phyloP scores from a whole-genome alignment of 2,329 filamentous ascomycete genomes.

The Trichoderma harzianum region DNA sequence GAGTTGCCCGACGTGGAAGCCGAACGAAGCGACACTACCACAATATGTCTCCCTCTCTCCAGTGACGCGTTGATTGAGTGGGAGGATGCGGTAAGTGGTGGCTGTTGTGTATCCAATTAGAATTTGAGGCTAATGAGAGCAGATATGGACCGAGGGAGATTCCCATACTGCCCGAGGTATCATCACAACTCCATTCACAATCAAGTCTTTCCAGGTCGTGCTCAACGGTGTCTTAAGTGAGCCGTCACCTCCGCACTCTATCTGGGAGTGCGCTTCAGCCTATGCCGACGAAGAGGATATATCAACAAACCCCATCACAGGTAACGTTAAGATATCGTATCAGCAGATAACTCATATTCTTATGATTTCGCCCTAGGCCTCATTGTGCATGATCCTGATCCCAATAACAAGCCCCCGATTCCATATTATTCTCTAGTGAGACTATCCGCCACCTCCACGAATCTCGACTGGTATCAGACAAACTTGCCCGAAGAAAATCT shows the following conservation, averaged over 20 bases:
- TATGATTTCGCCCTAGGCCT: constrained; percentile 37
- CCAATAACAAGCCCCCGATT: constrained; percentile 25
- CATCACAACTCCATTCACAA: constrained; percentile 49
- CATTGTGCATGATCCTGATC: constrained; percentile 38
- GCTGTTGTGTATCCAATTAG: neutral
- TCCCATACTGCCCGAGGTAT: constrained; percentile 49
- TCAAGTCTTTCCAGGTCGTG: constrained; percentile 50
- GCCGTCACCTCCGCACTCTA: constrained; percentile 35
- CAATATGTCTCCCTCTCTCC: constrained; percentile 49
- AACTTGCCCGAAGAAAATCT: constrained; percentile 37
- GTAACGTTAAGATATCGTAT: constrained; percentile 8
- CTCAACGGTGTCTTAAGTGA: constrained; percentile 31
- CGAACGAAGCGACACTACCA: constrained; percentile 40
- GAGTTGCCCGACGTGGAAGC: constrained; percentile 38
- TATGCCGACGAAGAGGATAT: constrained; percentile 37
- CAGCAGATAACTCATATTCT: neutral
- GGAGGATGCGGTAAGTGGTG: constrained; percentile 46
- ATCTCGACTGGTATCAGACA: constrained; percentile 52
- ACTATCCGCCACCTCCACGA: constrained; percentile 49
- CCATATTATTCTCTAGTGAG: constrained; percentile 53
- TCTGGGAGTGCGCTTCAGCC: constrained; percentile 44
- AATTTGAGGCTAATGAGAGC: constrained; percentile 16
- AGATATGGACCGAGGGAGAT: constrained; percentile 43
- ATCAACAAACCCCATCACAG: constrained; percentile 33
- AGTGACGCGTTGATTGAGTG: constrained; percentile 55